Evolutionary conservation across 2,329 filamentous ascomycete genomes (phyloP).

Genomic region (Calonectria hawksworthii): DNA sequence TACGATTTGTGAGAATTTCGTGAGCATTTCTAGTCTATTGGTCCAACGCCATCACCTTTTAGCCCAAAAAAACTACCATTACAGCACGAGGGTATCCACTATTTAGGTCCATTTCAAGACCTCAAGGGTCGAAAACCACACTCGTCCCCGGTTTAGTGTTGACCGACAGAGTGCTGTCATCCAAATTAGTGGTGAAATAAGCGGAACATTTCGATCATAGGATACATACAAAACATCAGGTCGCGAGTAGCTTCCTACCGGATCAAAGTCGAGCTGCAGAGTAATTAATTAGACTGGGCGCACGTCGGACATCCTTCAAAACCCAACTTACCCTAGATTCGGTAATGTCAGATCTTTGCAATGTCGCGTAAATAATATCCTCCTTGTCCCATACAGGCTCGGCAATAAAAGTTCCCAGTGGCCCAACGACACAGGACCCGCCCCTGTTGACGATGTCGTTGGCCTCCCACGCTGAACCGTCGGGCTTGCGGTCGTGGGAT

Average conservation of each 20-base stretch:
- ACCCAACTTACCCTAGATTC: not conserved
- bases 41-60: too few relatives aligned
- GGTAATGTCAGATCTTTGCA: not conserved
- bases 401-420: not conserved
- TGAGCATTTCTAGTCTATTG: not conserved
- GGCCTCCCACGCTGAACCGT: not conserved
- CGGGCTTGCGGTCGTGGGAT: not conserved
- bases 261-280: constrained; percentile 9
- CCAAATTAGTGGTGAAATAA: not conserved
- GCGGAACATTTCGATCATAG: not conserved
- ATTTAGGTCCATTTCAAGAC: not conserved
- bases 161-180: not conserved
- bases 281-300: too few relatives aligned
- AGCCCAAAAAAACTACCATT: too few relatives aligned
- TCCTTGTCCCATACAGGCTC: constrained; percentile 11
- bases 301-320: too few relatives aligned
- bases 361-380: not conserved
- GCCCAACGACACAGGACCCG: not conserved
- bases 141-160: not conserved
- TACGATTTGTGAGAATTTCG: not conserved
- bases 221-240: constrained; percentile 2
- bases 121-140: not conserved
- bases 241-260: not conserved
- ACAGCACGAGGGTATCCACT: too few relatives aligned
- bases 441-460: constrained; percentile 4